These are phyloP conservation scores for Warburgia ugandensis DNA, from an alignment of 164 flowering plant genomes.

Conservation along the genomic window DNA sequence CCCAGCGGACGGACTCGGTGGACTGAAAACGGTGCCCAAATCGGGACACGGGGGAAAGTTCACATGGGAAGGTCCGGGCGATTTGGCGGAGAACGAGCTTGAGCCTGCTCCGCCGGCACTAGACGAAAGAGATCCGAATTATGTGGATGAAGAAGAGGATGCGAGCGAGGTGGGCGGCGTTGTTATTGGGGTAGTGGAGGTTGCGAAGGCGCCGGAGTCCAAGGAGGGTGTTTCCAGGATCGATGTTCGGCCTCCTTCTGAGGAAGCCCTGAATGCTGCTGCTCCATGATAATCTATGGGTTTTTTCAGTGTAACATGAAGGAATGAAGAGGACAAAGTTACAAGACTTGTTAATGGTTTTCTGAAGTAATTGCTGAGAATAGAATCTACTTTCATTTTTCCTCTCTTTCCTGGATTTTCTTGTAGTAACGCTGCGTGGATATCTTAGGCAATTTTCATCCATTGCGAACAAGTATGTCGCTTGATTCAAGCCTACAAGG, in stretches of 20 bases:
- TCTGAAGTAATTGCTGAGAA: too few relatives aligned
- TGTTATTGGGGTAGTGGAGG: slow-evolving; percentile 55
- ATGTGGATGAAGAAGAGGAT: slow-evolving; percentile 41
- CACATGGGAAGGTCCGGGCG: slow-evolving; percentile 82
- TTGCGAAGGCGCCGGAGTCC: slow-evolving; percentile 43
- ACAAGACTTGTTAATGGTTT: too few relatives aligned
- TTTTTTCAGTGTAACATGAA: too few relatives aligned
- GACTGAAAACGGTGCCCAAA: slow-evolving; percentile 32
- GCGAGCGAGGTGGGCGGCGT: slow-evolving; percentile 15
- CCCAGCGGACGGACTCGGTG: slow-evolving; percentile 35
- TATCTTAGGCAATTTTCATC: too few relatives aligned
- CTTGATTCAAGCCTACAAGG: too few relatives aligned
- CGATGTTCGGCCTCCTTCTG: slow-evolving; percentile 45
- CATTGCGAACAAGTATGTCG: too few relatives aligned
- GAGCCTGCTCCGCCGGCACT: slow-evolving; percentile 33
- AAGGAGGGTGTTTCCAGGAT: slow-evolving; percentile 54
- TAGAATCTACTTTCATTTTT: too few relatives aligned
- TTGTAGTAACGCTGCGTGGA: too few relatives aligned
- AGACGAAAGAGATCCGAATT: slow-evolving; percentile 67
- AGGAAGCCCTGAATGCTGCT: too few relatives aligned
- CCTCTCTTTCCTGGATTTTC: too few relatives aligned
- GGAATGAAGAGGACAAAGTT: too few relatives aligned
- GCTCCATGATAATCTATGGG: too few relatives aligned
- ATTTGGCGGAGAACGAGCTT: slow-evolving; percentile 28
- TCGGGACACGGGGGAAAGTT: slow-evolving; percentile 83